phyloP scores from a whole-genome alignment of 2,329 filamentous ascomycete genomes.

The Ophiocordyceps camponoti-saundersi region DNA sequence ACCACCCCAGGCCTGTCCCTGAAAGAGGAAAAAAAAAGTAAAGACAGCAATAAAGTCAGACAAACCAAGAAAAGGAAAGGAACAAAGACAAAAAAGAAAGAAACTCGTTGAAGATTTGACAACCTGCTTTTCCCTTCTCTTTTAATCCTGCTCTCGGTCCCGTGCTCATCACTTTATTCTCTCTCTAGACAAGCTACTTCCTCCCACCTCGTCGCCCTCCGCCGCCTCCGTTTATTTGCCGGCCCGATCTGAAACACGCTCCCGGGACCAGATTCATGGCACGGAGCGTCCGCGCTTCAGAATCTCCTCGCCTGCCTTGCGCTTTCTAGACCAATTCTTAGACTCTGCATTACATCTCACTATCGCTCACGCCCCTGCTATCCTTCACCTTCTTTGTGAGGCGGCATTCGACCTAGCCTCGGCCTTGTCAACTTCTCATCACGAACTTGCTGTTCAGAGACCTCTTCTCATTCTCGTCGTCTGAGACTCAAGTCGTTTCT shows the following conservation, averaged over 20 bases:
- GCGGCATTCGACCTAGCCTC: neutral
- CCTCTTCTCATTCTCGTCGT: neutral
- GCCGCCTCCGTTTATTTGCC: conserved; percentile 3
- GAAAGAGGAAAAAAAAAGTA: neutral
- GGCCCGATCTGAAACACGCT: conserved; percentile 10
- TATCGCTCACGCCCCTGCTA: neutral
- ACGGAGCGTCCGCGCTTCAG: neutral
- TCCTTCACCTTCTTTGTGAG: neutral
- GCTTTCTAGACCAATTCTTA: conserved; percentile 1
- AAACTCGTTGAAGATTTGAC: neutral
- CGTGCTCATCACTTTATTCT: neutral
- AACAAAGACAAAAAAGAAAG: neutral
- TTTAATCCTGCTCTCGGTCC: neutral
- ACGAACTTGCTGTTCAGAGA: neutral
- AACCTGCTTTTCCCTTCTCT: neutral
- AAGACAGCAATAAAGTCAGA: neutral
- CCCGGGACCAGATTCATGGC: conserved; percentile 4
- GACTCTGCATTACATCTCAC: neutral
- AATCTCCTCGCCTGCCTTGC: neutral
- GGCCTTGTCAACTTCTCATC: neutral
- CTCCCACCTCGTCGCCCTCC: conserved; percentile 4
- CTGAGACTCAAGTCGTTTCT: conserved; percentile 3
- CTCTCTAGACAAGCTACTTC: conserved; percentile 1
- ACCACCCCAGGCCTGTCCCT: neutral
- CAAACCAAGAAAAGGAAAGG: too few species aligned